phyloP scores from a whole-genome alignment of 225 moss, liverwort and hornwort species.

The Sphagnum contortum region DNA sequence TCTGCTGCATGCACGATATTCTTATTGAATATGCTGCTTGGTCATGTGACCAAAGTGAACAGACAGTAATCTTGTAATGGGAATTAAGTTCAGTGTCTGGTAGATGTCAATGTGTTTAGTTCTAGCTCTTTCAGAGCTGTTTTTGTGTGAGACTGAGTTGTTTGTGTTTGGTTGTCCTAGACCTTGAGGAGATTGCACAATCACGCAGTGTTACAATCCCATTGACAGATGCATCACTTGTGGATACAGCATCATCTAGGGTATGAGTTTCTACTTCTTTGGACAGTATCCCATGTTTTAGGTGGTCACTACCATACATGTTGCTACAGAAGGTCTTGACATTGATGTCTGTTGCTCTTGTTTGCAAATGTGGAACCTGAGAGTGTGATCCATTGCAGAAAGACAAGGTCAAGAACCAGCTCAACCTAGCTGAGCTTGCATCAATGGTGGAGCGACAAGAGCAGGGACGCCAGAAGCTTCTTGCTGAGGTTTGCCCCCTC shows the following conservation, averaged over 20 bases:
- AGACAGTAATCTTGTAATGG: too few species aligned
- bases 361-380: background rate
- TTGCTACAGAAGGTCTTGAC: too few species aligned
- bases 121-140: too few species aligned
- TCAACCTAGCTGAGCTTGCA: conserved; percentile 78
- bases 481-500: conserved; percentile 51
- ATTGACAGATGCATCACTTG: conserved; percentile 44
- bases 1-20: too few species aligned
- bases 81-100: too few species aligned
- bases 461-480: conserved; percentile 72
- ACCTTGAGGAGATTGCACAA: conserved; percentile 29
- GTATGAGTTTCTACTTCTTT: conserved; percentile 16
- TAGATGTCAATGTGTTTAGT: too few species aligned
- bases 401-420: conserved; percentile 52
- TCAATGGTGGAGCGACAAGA: conserved; percentile 89
- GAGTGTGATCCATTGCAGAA: conserved; percentile 18
- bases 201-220: conserved; percentile 68
- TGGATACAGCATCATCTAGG: conserved; percentile 65
- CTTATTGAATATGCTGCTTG: too few species aligned
- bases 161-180: conserved; percentile 19
- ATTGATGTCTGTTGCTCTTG: too few species aligned
- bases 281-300: too few species aligned
- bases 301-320: too few species aligned
- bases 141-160: conserved; percentile 1
- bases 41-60: too few species aligned